Evolutionary conservation across 2,329 filamentous ascomycete genomes (phyloP).

Genomic region (Fusarium staphyleae): DNA sequence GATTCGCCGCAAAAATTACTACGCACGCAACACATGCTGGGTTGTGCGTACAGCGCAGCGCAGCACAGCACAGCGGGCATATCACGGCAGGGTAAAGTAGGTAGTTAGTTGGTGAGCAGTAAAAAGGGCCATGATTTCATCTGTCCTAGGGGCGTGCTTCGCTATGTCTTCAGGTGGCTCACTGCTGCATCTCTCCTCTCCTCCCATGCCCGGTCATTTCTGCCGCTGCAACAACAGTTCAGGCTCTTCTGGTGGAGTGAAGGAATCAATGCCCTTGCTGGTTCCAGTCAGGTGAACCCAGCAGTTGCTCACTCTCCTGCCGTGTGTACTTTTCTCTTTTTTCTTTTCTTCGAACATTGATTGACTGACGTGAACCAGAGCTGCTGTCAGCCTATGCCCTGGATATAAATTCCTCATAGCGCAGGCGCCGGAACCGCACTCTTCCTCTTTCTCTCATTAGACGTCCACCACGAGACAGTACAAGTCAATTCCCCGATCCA

Average conservation of each 20-base stretch:
- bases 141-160: slow-evolving; percentile 27
- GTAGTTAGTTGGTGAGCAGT: slow-evolving; percentile 25
- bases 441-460: slow-evolving; percentile 22
- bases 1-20: slow-evolving; percentile 41
- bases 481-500: neutral
- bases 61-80: neutral
- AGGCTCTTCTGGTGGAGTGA: slow-evolving; percentile 30
- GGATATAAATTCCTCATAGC: slow-evolving; percentile 36
- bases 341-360: slow-evolving; percentile 16
- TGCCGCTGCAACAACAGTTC: slow-evolving; percentile 22
- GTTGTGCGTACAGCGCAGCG: slow-evolving; percentile 2
- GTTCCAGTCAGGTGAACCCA: slow-evolving; percentile 25
- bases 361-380: slow-evolving; percentile 6
- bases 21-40: slow-evolving; percentile 32
- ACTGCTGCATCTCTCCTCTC: slow-evolving; percentile 25
- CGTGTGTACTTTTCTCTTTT: slow-evolving; percentile 12
- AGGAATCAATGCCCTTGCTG: slow-evolving; percentile 22
- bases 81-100: too few species aligned
- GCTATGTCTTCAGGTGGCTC: slow-evolving; percentile 28
- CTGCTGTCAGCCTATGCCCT: slow-evolving; percentile 1
- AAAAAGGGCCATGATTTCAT: slow-evolving; percentile 6
- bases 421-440: slow-evolving; percentile 25
- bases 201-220: neutral
- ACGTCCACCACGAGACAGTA: slow-evolving; percentile 1
- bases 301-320: slow-evolving; percentile 13